Evolutionary conservation across 179 eudicot genomes (phyloP), one percentile per base, ranked within the genome.

Genomic region (Sideroxylon spinosum): DNA sequence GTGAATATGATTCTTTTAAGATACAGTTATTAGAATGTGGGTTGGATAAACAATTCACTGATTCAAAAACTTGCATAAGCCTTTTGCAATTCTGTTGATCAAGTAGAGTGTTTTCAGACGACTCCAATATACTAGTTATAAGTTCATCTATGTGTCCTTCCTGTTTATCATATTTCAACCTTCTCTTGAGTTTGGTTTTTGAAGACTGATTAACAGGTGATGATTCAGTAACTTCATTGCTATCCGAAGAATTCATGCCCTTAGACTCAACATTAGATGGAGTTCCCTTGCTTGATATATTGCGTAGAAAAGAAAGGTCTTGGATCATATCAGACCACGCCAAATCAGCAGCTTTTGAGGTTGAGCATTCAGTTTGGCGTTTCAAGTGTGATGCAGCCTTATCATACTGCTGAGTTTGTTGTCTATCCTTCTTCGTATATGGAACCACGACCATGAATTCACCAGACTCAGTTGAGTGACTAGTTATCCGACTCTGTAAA

Each of bases 361-460:
- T 76, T 7, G 81, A 78, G 44, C 82, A 68, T 32, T 81, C 78
- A 48, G 66, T 75, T 76, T 75, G 53, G 67, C 78, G 78, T 64
- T 72, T 75, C 16, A 79, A 73, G 25, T 66, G 64, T 9, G 79
- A 78, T 55, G 61, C 84, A 75, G 79, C 49, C 74, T 70, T 79
- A 77, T 83, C 82, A 68, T 76, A 44, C 68, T 84, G 84, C 80
- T 71, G 75, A 19, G 70, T 63, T 59, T 85, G 86, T 71, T 80
- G 77, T 71, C 78, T 76, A 55, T 72, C 78, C 86, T 89, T 95
- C 84, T 89, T 95, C 25, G 83, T 77, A 81, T 85, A 93, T 16
- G 99, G 98, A 77, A 95, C 84, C 62, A 93, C 80, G 80, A 95
- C 93, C 12, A 95, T 62, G 82, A 93, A 95, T 4, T 91, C 99